Evolutionary conservation across 2,329 filamentous ascomycete species (phyloP).

Genomic region (Cadophora gregata): DNA sequence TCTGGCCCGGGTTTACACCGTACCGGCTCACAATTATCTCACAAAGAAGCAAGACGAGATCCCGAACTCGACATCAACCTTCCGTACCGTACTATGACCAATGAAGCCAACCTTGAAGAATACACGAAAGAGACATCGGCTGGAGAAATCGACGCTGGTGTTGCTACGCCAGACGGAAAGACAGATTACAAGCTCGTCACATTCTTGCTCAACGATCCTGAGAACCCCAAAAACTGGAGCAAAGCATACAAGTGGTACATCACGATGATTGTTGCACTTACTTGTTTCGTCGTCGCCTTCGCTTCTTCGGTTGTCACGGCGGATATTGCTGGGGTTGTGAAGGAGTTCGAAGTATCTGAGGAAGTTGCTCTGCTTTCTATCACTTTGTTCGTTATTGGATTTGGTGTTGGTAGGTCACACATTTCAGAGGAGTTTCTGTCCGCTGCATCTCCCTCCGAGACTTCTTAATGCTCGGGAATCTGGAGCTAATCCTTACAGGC

Average conservation of each 20-base stretch:
- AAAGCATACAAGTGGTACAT: conserved; percentile 81
- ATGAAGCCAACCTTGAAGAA: conserved; percentile 67
- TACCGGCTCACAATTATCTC: conserved; percentile 31
- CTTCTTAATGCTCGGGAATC: too few relatives aligned
- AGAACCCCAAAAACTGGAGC: conserved; percentile 87
- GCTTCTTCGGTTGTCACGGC: conserved; percentile 79
- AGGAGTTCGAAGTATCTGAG: conserved; percentile 70
- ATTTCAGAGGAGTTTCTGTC: too few relatives aligned
- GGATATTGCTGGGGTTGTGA: conserved; percentile 67
- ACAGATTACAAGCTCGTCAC: conserved; percentile 66
- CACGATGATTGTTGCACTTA: conserved; percentile 82
- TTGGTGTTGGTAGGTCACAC: conserved; percentile 68
- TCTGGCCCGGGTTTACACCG: conserved; percentile 26
- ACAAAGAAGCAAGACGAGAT: conserved; percentile 38
- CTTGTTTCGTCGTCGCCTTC: conserved; percentile 71
- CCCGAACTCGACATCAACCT: conserved; percentile 57
- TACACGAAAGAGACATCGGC: conserved; percentile 66
- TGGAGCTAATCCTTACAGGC: conserved; percentile 47
- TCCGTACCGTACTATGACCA: conserved; percentile 68
- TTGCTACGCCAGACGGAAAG: conserved; percentile 35
- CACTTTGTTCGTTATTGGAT: conserved; percentile 80
- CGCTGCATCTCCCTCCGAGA: too few relatives aligned
- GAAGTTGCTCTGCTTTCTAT: conserved; percentile 77
- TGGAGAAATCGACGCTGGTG: conserved; percentile 60
- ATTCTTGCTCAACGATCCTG: conserved; percentile 73